These are phyloP conservation scores for Podaxis pistillaris DNA, from an alignment of 768 basidiomycete genomes.

Conservation along the genomic window DNA sequence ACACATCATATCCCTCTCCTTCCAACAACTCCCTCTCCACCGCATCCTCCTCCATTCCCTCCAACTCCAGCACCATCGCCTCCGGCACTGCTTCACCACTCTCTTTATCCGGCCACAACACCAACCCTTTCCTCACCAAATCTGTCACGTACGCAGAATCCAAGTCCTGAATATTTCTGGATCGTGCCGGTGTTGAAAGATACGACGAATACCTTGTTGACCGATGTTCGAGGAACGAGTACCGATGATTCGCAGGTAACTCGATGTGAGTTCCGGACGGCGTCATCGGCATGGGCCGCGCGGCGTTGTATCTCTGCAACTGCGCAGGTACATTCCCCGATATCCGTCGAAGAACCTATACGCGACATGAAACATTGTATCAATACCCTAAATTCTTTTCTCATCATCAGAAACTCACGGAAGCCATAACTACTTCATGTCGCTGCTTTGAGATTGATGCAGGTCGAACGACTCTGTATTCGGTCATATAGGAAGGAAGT, in stretches of 20 bases:
- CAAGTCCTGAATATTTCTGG: constrained; percentile 42
- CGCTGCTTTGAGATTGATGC: constrained; percentile 47
- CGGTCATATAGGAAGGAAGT: constrained; percentile 51
- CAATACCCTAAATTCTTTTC: neutral
- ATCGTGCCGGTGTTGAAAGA: constrained; percentile 36
- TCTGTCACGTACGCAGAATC: constrained; percentile 46
- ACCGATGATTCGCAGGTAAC: constrained; percentile 1
- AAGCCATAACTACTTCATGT: constrained; percentile 50
- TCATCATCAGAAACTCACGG: constrained; percentile 38
- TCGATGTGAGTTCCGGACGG: neutral
- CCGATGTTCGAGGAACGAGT: constrained; percentile 12
- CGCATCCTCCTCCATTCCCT: constrained; percentile 12
- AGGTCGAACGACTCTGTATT: constrained; percentile 41
- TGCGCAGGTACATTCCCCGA: constrained; percentile 21
- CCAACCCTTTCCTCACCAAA: constrained; percentile 46
- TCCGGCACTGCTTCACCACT: constrained; percentile 4
- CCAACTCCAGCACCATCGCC: constrained; percentile 10
- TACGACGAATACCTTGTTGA: constrained; percentile 39
- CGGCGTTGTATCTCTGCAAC: constrained; percentile 43
- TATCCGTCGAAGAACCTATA: constrained; percentile 38
- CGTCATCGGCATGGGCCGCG: constrained; percentile 31
- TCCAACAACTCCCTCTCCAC: constrained; percentile 13
- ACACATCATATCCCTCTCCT: constrained; percentile 6
- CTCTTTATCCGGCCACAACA: constrained; percentile 37
- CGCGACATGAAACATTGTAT: neutral